phyloP scores from a whole-genome alignment of 2,329 filamentous ascomycete genomes.

The Colletotrichum sp. region DNA sequence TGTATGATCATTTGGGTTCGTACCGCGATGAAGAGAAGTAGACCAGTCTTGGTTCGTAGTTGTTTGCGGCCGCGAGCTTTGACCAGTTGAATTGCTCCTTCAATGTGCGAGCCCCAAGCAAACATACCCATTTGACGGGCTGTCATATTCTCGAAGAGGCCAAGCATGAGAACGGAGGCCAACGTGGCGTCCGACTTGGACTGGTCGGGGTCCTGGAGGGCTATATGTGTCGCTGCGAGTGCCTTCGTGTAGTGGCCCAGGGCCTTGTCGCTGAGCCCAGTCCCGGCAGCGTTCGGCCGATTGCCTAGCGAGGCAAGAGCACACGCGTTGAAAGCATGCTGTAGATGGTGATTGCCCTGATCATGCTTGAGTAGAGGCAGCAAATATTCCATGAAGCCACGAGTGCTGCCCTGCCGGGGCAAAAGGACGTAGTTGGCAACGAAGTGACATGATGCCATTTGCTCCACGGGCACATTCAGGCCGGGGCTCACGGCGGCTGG shows the following conservation, averaged over 20 bases:
- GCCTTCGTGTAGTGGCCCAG: constrained; percentile 61
- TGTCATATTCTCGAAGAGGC: constrained; percentile 60
- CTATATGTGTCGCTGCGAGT: constrained; percentile 55
- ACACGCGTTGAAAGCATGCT: constrained; percentile 64
- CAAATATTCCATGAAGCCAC: constrained; percentile 65
- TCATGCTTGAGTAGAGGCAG: constrained; percentile 58
- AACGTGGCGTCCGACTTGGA: constrained; percentile 62
- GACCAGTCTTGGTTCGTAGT: constrained; percentile 55
- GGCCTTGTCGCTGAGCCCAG: constrained; percentile 43
- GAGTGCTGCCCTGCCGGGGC: constrained; percentile 52
- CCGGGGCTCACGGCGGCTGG: constrained; percentile 32
- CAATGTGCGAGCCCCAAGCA: constrained; percentile 69
- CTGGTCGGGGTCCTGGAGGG: constrained; percentile 54
- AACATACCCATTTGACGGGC: constrained; percentile 24
- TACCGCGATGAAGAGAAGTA: constrained; percentile 63
- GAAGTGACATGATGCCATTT: constrained; percentile 65
- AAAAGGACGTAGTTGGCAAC: constrained; percentile 65
- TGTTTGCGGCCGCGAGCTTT: constrained; percentile 62
- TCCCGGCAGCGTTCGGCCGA: constrained; percentile 40
- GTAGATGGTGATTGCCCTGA: constrained; percentile 50
- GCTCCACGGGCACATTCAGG: constrained; percentile 54
- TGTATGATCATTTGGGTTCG: constrained; percentile 68
- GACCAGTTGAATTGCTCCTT: constrained; percentile 67
- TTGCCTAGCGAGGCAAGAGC: constrained; percentile 63
- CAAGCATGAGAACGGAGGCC: constrained; percentile 63